Evolutionary conservation across 805 yeast species (phyloP).

Genomic region (Nakazawaea anatomiae): DNA sequence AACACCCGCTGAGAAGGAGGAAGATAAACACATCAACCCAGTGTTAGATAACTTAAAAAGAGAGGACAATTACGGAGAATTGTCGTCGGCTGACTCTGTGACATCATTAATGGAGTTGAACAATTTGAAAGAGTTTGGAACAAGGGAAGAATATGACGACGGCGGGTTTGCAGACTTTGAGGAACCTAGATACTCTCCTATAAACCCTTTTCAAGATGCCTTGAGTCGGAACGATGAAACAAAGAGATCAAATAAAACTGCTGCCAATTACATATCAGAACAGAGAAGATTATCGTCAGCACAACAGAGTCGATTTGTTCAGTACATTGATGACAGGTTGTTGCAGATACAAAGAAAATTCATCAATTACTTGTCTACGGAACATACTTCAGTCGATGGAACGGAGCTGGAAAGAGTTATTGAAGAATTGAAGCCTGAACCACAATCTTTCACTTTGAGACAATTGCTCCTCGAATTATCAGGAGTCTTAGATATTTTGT

Average conservation of each 20-base stretch:
- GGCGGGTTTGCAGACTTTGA: constrained; percentile 9
- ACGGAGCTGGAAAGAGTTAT: not conserved
- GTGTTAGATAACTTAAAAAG: not conserved
- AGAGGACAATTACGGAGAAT: not conserved
- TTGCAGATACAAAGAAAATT: constrained; percentile 51
- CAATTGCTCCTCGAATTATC: constrained; percentile 40
- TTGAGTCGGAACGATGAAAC: constrained; percentile 13
- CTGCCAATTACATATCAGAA: not conserved
- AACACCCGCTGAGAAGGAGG: not conserved
- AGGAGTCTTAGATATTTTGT: constrained; percentile 46
- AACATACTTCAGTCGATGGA: constrained; percentile 8
- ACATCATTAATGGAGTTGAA: not conserved
- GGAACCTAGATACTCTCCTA: constrained; percentile 3
- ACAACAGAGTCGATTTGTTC: constrained; percentile 53
- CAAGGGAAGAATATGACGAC: constrained; percentile 5
- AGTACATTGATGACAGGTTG: constrained; percentile 49
- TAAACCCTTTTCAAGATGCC: constrained; percentile 15
- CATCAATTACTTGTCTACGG: constrained; percentile 28
- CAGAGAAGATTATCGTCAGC: constrained; percentile 27
- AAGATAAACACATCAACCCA: not conserved
- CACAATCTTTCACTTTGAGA: constrained; percentile 16
- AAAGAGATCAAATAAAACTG: constrained; percentile 17
- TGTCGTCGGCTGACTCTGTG: not conserved
- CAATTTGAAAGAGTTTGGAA: constrained; percentile 2
- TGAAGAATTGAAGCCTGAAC: not conserved